Conservation (phyloP, 331 rosid genomes). For the Telfairia occidentalis region DNA sequence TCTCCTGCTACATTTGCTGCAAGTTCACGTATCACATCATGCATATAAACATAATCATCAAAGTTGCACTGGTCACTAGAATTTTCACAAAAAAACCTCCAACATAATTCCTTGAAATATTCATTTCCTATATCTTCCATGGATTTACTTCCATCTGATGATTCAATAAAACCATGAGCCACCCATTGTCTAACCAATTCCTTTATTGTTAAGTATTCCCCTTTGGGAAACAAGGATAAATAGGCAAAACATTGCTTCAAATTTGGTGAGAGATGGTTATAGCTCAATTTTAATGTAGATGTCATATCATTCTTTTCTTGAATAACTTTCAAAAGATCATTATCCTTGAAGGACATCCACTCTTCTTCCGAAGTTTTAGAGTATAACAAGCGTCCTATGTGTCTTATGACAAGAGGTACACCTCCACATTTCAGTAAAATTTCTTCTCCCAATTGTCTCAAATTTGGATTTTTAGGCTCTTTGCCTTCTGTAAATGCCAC, state of each 20-base stretch:
- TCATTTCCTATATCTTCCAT: neutral
- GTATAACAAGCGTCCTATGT: neutral
- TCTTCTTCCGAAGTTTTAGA: neutral
- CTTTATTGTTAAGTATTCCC: neutral
- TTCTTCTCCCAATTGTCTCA: neutral
- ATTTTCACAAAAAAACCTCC: constrained; percentile 4
- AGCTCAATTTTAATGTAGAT: neutral
- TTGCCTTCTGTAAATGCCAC: neutral
- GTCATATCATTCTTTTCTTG: neutral
- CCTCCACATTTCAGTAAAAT: neutral
- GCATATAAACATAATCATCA: neutral
- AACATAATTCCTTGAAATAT: constrained; percentile 7
- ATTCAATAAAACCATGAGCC: neutral
- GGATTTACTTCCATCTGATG: neutral
- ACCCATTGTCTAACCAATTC: neutral
- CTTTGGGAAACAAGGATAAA: constrained; percentile 1
- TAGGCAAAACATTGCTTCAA: constrained; percentile 10
- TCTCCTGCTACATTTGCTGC: neutral
- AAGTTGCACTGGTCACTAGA: neutral
- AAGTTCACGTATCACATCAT: neutral
- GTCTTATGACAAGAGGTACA: constrained; percentile 3
- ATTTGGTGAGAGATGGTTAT: neutral
- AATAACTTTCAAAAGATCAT: neutral
- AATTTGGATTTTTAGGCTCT: neutral
- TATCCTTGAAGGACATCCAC: neutral